Evolutionary conservation across 2,329 filamentous ascomycete genomes (phyloP), one percentile per base, ranked within the genome.

Genomic region (Penicillium sp.): DNA sequence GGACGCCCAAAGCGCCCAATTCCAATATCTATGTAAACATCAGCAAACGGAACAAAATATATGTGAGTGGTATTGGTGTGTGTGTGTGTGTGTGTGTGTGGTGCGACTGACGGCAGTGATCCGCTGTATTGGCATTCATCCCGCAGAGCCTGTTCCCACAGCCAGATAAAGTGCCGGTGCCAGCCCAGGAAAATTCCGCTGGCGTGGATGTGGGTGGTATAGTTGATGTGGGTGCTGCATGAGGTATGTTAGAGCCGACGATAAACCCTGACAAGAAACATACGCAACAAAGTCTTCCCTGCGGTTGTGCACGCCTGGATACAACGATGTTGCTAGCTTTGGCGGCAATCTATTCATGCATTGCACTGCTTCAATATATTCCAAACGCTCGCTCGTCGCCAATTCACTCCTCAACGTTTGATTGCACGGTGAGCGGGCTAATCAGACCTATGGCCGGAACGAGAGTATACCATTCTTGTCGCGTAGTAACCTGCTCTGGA

Each of bases 201-300:
- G 1, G 36, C 27, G 27, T 59, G 57, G 13, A 59, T 49, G 5
- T 22, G 5, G 11, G 34, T 42, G 3, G 57, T 49, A 29, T 57
- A 57, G 45, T 55, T 57, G 31, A 59, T 55, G 46, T 59, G 57
- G 14, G 45, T 32, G 32, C 57, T 32, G 31, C 31, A 32, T 11
- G 13, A 32, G 31, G 9, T 9, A 4, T 32, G 9, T 32, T 10
- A 14, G 31, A 32, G 9, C 31, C 13, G 31, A 4, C 24, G 9
- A 32, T 14, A 5, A 14, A 9, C 31, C 3, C 1, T 32, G 31
- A 27, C 24, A 27, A 11, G 31, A 32, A 14, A 34, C 54, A 47
- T 48, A 59, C 57, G 42, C 57, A 43, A 48, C 45, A 45, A 57
- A 59, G 31, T 59, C 57, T 46, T 59, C 57, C 54, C 49, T 52